Conservation (phyloP, 2,329 filamentous ascomycete genomes). For the Ceratocystiopsis brevicomis region DNA sequence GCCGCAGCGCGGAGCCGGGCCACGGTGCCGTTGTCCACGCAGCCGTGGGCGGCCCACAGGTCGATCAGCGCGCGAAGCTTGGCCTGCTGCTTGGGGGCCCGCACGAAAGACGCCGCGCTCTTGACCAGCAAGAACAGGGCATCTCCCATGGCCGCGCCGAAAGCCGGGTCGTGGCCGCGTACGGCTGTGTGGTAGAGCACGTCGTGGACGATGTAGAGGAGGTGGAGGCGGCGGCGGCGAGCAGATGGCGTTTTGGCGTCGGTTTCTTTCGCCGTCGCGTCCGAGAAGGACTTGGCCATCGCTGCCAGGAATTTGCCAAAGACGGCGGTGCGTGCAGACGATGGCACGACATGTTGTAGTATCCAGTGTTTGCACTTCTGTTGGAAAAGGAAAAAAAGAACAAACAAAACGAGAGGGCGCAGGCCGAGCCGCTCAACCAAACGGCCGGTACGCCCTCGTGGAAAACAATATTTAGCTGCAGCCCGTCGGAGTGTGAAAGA, state of each 20-base stretch:
- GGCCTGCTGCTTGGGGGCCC: slow-evolving; percentile 43
- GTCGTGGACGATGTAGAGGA: slow-evolving; percentile 66
- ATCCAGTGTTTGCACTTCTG: slow-evolving; percentile 86
- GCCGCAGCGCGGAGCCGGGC: slow-evolving; percentile 40
- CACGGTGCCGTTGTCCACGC: slow-evolving; percentile 35
- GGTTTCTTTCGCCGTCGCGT: slow-evolving; percentile 5
- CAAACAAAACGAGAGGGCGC: not conserved
- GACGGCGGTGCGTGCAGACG: slow-evolving; percentile 42
- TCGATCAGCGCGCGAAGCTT: slow-evolving; percentile 46
- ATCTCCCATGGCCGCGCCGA: slow-evolving; percentile 38
- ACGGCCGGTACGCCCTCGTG: not conserved
- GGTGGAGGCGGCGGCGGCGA: slow-evolving; percentile 51
- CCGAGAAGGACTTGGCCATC: slow-evolving; percentile 40
- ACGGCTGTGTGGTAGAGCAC: slow-evolving; percentile 50
- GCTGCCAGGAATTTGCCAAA: slow-evolving; percentile 60
- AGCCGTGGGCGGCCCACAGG: slow-evolving; percentile 50
- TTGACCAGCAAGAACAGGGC: slow-evolving; percentile 44
- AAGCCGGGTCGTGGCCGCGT: slow-evolving; percentile 26
- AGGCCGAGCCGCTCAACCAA: not conserved
- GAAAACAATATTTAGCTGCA: too few species aligned
- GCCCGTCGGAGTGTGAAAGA: not conserved
- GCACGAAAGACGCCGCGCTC: slow-evolving; percentile 35
- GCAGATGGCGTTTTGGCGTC: slow-evolving; percentile 17
- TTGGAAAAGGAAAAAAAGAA: slow-evolving; percentile 10
- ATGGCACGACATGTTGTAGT: slow-evolving; percentile 49